Evolutionary conservation across 2,329 filamentous ascomycete genomes (phyloP).

Genomic region (Diaporthe ampelina): DNA sequence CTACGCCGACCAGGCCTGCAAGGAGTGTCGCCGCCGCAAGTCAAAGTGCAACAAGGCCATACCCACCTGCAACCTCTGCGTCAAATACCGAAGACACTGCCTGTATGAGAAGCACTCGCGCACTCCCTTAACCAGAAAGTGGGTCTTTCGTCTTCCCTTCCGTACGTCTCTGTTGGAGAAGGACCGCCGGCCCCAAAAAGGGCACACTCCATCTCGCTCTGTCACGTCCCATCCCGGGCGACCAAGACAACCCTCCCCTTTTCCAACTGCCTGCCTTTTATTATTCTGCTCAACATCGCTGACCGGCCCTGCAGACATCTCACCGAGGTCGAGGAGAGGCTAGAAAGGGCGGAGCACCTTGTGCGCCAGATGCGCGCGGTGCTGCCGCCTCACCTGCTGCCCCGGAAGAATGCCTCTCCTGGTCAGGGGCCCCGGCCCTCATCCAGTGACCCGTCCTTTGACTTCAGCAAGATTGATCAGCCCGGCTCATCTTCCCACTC

Average conservation of each 20-base stretch:
- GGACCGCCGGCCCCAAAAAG: not conserved
- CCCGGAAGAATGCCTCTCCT: slow-evolving; percentile 37
- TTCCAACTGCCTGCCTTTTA: not conserved
- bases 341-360: slow-evolving; percentile 53
- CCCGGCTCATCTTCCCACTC: slow-evolving; percentile 33
- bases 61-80: slow-evolving; percentile 56
- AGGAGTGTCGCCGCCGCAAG: slow-evolving; percentile 57
- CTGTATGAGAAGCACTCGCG: slow-evolving; percentile 63
- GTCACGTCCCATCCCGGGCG: slow-evolving; percentile 16
- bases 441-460: slow-evolving; percentile 39
- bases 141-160: slow-evolving; percentile 44
- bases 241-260: not conserved
- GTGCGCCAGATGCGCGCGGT: slow-evolving; percentile 49
- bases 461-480: slow-evolving; percentile 41
- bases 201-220: not conserved
- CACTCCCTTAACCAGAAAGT: slow-evolving; percentile 62
- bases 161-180: slow-evolving; percentile 29
- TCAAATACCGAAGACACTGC: slow-evolving; percentile 60
- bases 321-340: slow-evolving; percentile 58
- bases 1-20: slow-evolving; percentile 53
- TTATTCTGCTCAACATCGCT: slow-evolving; percentile 30
- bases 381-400: slow-evolving; percentile 46
- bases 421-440: slow-evolving; percentile 31
- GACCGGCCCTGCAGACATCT: slow-evolving; percentile 50
- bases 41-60: slow-evolving; percentile 55